Base-by-base conservation (phyloP, 805 yeast genomes). In the Candida hungchunana region DNA sequence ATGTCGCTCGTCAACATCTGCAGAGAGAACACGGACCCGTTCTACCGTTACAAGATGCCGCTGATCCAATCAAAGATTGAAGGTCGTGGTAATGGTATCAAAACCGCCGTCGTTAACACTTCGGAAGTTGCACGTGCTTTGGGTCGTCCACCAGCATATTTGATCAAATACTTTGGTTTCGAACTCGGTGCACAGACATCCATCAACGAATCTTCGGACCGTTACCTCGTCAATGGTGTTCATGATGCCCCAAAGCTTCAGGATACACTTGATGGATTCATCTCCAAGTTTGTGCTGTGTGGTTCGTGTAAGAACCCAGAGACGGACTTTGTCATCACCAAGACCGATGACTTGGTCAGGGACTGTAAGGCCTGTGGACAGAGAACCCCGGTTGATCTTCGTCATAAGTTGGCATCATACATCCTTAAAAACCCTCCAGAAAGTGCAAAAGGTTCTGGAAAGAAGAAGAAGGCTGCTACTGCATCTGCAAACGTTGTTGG, bases 41-140 rank as follows among this genome's bases (percentile, higher is more conserved):
- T 93, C 64, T 93, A 93, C 79, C 96, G 98, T 71, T 93, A 93
- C 67, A 93, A 93, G 71, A 93, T 93, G 98, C 98, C 98, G 59
- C 83, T 94, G 28, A 82, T 93, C 65, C 94, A 85, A 67, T 85
- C 96, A 51, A 93, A 93, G 74, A 86, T 86, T 48, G 97, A 93
- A 69, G 98, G 98, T 64, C 78, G 96, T 62, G 98, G 98, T 70
- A 93, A 93, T 69, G 98, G 98, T 79, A 93, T 93, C 67, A 89
- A 88, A 63, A 93, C 98, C 17, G 94, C 90, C 37, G 81, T 93
- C 39, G 77, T 87, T 49, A 93, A 93, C 65, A 78, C 87, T 37
- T 68, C 83, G 26, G 97, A 93, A 57, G 96, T 93, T 43, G 95
- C 97, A 26, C 78, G 96, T 55, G 95, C 97, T 16, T 73, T 93